phyloP scores from a whole-genome alignment of 1,284 basidiomycete species.

The Ustilago loliicola region DNA sequence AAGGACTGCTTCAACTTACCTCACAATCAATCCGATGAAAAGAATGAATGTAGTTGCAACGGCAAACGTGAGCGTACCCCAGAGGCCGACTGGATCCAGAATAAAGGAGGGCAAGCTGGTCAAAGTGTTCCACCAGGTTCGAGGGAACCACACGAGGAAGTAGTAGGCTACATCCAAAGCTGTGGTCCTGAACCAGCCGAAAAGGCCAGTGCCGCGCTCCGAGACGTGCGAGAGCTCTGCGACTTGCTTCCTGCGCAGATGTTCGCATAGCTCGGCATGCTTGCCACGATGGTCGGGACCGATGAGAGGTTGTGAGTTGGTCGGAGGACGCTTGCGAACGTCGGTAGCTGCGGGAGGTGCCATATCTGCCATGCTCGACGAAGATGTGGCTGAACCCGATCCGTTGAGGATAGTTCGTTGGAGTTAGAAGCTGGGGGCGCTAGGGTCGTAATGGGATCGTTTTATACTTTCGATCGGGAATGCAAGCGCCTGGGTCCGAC shows the following conservation, averaged over 20 bases:
- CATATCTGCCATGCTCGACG: constrained; percentile 12
- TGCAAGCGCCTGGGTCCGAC: neutral
- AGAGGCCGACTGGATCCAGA: constrained; percentile 35
- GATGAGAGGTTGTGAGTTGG: constrained; percentile 24
- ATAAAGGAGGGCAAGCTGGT: constrained; percentile 38
- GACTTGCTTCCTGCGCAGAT: constrained; percentile 39
- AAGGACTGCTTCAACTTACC: constrained; percentile 15
- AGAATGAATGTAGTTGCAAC: constrained; percentile 29
- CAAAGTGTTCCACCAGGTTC: constrained; percentile 36
- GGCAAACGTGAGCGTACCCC: constrained; percentile 26
- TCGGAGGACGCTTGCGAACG: constrained; percentile 22
- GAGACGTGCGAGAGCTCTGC: constrained; percentile 21
- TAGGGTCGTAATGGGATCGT: neutral
- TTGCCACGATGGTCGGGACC: constrained; percentile 19
- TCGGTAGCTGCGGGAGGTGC: constrained; percentile 21
- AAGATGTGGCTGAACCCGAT: neutral
- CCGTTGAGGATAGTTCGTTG: neutral
- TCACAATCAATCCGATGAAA: constrained; percentile 17
- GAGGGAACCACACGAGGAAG: constrained; percentile 33
- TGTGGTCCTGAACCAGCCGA: constrained; percentile 23
- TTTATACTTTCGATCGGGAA: neutral
- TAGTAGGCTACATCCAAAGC: constrained; percentile 33
- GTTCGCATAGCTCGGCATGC: constrained; percentile 31
- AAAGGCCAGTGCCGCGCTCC: constrained; percentile 22
- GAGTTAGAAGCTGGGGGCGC: neutral